Evolutionary conservation across 768 basidiomycete genomes (phyloP).

Genomic region (Dentipellis sp.): DNA sequence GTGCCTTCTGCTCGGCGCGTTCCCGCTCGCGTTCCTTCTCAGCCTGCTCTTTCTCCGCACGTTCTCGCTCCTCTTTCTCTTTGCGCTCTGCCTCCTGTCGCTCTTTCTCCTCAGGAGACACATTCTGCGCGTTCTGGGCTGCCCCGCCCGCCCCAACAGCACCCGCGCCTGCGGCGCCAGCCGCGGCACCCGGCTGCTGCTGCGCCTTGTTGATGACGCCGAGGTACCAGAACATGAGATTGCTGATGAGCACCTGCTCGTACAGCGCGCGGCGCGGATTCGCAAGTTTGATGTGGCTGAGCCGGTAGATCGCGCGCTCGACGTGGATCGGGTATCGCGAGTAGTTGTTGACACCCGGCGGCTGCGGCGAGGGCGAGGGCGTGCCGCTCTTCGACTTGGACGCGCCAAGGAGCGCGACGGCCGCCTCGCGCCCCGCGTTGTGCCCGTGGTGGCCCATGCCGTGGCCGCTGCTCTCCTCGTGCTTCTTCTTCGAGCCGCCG

Average conservation of each 20-base stretch:
- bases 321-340: constrained; percentile 97
- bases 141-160: constrained; percentile 17
- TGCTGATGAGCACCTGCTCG: constrained; percentile 91
- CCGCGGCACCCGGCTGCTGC: constrained; percentile 24
- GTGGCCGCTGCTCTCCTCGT: constrained; percentile 50
- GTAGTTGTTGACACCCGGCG: constrained; percentile 30
- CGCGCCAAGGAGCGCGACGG: constrained; percentile 76
- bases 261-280: constrained; percentile 94
- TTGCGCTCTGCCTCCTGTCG: constrained; percentile 24
- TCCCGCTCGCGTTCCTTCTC: constrained; percentile 29
- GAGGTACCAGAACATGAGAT: constrained; percentile 99
- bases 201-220: constrained; percentile 94
- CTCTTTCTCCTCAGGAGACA: constrained; percentile 7
- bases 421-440: constrained; percentile 72
- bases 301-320: constrained; percentile 92
- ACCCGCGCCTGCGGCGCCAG: constrained; percentile 23
- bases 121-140: constrained; percentile 8
- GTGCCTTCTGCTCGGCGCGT: constrained; percentile 33
- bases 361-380: constrained; percentile 52
- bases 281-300: constrained; percentile 97
- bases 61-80: constrained; percentile 31
- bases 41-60: constrained; percentile 21
- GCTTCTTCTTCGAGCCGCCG: constrained; percentile 72
- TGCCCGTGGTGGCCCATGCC: constrained; percentile 23
- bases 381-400: constrained; percentile 67